Percentiles rank a stretch among this genome's conserved stretches.
phyloP scores from a whole-genome alignment of 2,329 filamentous ascomycete species.

The Lasiodiplodia hormozganensis region DNA sequence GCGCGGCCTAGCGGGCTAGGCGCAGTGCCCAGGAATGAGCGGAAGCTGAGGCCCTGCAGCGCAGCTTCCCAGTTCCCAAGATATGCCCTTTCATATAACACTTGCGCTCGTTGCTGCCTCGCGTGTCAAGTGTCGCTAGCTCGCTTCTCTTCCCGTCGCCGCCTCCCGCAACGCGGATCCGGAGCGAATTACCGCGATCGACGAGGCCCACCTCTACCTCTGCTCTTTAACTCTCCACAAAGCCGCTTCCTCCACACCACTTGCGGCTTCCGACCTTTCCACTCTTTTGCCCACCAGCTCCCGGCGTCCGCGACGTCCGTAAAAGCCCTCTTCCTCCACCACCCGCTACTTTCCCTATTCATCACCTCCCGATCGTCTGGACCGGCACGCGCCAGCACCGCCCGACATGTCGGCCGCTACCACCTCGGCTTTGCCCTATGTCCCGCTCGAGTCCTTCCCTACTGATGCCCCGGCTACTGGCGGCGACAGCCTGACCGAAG shows the following conservation, averaged over 20 bases:
- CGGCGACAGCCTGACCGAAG: conserved; percentile 64
- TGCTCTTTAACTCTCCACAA: conserved; percentile 24
- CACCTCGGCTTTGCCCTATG: conserved; percentile 42
- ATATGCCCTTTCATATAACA: conserved; percentile 15
- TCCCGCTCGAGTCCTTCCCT: conserved; percentile 42
- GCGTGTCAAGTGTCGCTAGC: conserved; percentile 22
- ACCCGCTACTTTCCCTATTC: not conserved
- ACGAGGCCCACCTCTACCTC: conserved; percentile 4
- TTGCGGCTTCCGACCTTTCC: conserved; percentile 12
- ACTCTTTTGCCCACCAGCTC: conserved; percentile 1
- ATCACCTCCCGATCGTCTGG: conserved; percentile 3
- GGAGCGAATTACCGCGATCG: conserved; percentile 22
- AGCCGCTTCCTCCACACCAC: not conserved
- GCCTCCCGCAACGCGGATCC: conserved; percentile 17
- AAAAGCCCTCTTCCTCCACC: not conserved
- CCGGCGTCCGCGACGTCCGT: conserved; percentile 21
- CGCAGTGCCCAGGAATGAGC: not conserved
- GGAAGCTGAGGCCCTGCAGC: not conserved
- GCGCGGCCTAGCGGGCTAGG: conserved; percentile 7
- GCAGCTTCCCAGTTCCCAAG: not conserved
- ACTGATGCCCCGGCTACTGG: conserved; percentile 70
- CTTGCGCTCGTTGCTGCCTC: conserved; percentile 22
- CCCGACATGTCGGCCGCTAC: conserved; percentile 40
- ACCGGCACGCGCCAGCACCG: conserved; percentile 4
- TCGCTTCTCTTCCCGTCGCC: conserved; percentile 17